phyloP scores from a whole-genome alignment of 2,329 filamentous ascomycete species.

The Aspergillus ochraceoroseus region DNA sequence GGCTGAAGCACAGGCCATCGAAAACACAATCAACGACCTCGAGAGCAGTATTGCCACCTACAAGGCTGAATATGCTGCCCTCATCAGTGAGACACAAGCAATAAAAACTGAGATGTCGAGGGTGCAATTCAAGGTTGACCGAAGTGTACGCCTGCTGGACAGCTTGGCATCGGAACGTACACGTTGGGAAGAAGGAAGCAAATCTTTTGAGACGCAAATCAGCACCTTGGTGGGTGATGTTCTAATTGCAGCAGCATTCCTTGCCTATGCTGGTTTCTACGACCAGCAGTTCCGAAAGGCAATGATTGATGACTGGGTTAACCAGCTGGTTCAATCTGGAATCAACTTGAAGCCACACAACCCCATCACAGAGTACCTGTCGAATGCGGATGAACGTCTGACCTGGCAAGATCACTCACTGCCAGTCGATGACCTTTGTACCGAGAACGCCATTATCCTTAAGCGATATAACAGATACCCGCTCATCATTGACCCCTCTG shows the following conservation, averaged over 20 bases:
- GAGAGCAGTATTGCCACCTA: slow-evolving; percentile 90
- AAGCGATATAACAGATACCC: slow-evolving; percentile 98
- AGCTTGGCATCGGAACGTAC: slow-evolving; percentile 89
- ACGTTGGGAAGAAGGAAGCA: slow-evolving; percentile 96
- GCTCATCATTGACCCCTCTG: slow-evolving; percentile 95
- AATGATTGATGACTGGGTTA: slow-evolving; percentile 96
- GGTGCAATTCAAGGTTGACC: slow-evolving; percentile 96
- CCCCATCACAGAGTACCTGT: slow-evolving; percentile 91
- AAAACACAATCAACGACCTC: slow-evolving; percentile 76
- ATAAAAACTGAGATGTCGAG: slow-evolving; percentile 97
- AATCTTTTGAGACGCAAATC: slow-evolving; percentile 96
- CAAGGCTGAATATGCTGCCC: slow-evolving; percentile 89
- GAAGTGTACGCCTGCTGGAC: slow-evolving; percentile 88
- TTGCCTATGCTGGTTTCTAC: slow-evolving; percentile 94
- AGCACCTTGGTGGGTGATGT: slow-evolving; percentile 94
- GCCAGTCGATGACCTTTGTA: slow-evolving; percentile 95
- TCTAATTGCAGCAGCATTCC: slow-evolving; percentile 90
- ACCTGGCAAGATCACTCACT: slow-evolving; percentile 92
- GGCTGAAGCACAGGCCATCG: slow-evolving; percentile 84
- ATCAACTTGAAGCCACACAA: slow-evolving; percentile 91
- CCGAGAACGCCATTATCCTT: slow-evolving; percentile 94
- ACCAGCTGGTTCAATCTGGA: slow-evolving; percentile 88
- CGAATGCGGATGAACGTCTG: slow-evolving; percentile 89
- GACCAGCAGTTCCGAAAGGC: slow-evolving; percentile 97
- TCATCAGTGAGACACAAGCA: slow-evolving; percentile 94